A percentile compares a stretch with the other conserved stretches of the same genome.
phyloP scores from a whole-genome alignment of 2,329 filamentous ascomycete genomes.

The Pezicula neosporulosa region DNA sequence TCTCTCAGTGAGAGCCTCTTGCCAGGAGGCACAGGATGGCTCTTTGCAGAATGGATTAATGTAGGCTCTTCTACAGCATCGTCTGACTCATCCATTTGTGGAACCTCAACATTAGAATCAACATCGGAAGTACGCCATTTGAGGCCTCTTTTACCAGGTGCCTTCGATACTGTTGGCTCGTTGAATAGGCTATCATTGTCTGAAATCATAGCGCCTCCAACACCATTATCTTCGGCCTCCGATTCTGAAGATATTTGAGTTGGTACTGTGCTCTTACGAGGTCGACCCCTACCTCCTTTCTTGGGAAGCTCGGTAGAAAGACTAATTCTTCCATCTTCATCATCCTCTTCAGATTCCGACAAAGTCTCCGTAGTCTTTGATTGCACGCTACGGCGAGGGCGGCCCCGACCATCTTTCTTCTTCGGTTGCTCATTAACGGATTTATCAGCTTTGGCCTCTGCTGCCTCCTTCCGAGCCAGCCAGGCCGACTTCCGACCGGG shows the following conservation, averaged over 20 bases:
- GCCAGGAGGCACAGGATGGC: not conserved
- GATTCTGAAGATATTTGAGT: slow-evolving; percentile 7
- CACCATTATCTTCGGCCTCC: slow-evolving; percentile 7
- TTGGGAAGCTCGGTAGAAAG: not conserved
- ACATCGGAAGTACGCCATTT: slow-evolving; percentile 4
- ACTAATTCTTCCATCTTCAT: not conserved
- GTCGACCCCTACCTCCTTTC: not conserved
- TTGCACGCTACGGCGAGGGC: not conserved
- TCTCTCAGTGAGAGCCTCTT: slow-evolving; percentile 24
- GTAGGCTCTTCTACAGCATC: not conserved
- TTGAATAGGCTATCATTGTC: slow-evolving; percentile 20
- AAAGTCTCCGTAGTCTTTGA: too few relatives aligned
- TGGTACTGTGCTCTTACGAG: not conserved
- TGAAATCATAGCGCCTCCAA: slow-evolving; percentile 2
- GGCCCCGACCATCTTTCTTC: not conserved
- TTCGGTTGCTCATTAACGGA: not conserved
- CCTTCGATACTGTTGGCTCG: slow-evolving; percentile 8
- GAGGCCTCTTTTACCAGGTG: not conserved
- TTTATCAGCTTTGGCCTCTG: slow-evolving; percentile 7
- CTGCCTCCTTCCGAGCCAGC: slow-evolving; percentile 22
- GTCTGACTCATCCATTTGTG: not conserved
- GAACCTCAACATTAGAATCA: slow-evolving; percentile 5
- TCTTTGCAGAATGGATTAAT: not conserved
- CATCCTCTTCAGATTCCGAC: too few relatives aligned
- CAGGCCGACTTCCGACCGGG: slow-evolving; percentile 21